Evolutionary conservation across 2,329 filamentous ascomycete species (phyloP).

Genomic region (Golovinomyces cichoracearum): DNA sequence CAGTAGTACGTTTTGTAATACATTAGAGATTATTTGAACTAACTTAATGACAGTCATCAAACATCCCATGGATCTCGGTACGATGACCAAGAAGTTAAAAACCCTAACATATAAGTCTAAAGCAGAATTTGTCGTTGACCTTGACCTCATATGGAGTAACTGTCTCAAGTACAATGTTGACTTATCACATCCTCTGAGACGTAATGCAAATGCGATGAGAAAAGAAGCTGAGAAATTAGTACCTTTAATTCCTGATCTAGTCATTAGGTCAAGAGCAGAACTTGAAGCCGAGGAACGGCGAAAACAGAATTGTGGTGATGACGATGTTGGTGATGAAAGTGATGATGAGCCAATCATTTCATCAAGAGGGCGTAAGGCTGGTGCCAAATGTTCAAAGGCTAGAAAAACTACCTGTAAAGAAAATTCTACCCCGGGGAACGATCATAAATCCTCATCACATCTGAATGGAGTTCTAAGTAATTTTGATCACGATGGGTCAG

Average conservation of each 20-base stretch:
- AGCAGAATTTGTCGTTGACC: slow-evolving; percentile 74
- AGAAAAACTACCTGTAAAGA: slow-evolving; percentile 52
- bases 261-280: slow-evolving; percentile 71
- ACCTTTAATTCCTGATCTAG: slow-evolving; percentile 77
- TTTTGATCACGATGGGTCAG: slow-evolving; percentile 42
- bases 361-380: slow-evolving; percentile 70
- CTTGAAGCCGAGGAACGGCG: slow-evolving; percentile 71
- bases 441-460: slow-evolving; percentile 47
- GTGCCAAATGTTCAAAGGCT: slow-evolving; percentile 43
- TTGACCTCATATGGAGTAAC: slow-evolving; percentile 92
- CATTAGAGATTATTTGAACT: slow-evolving; percentile 3
- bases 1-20: slow-evolving; percentile 33
- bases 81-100: slow-evolving; percentile 95
- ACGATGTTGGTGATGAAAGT: slow-evolving; percentile 67
- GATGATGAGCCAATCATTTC: slow-evolving; percentile 98
- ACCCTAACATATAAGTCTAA: slow-evolving; percentile 60
- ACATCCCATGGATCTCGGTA: slow-evolving; percentile 88
- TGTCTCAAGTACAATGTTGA: slow-evolving; percentile 90
- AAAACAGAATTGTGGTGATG: slow-evolving; percentile 61
- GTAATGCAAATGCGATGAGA: slow-evolving; percentile 87
- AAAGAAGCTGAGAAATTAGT: slow-evolving; percentile 95
- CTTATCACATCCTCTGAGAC: slow-evolving; percentile 59
- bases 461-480: slow-evolving; percentile 37
- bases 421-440: slow-evolving; percentile 52
- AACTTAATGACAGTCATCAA: slow-evolving; percentile 51